Evolutionary conservation across 331 rosid species (phyloP).

Genomic region (Rhamnella rubrinervis): DNA sequence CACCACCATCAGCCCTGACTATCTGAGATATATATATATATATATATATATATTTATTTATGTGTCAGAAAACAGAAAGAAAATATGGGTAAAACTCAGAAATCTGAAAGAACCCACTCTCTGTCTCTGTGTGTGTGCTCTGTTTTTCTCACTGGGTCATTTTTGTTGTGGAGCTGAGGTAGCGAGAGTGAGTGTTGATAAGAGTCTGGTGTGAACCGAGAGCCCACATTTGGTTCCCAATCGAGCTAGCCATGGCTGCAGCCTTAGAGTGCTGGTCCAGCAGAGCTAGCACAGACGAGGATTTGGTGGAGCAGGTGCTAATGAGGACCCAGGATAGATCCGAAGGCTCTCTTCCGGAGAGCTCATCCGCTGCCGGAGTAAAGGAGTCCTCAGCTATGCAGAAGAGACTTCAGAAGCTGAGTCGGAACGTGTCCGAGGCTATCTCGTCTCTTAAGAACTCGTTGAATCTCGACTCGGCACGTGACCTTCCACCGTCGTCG

Average conservation of each 20-base stretch:
- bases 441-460: slow-evolving; percentile 73
- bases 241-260: slow-evolving; percentile 56
- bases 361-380: slow-evolving; percentile 30
- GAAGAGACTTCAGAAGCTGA: slow-evolving; percentile 68
- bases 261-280: slow-evolving; percentile 97
- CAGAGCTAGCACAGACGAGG: slow-evolving; percentile 69
- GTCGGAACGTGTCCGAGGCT: slow-evolving; percentile 80
- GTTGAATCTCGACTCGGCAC: slow-evolving; percentile 61
- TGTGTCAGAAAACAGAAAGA: slow-evolving; percentile 6
- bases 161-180: background rate
- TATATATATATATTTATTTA: background rate
- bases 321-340: slow-evolving; percentile 82
- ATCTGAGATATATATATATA: background rate
- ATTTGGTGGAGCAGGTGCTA: slow-evolving; percentile 75
- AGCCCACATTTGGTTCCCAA: background rate
- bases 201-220: background rate
- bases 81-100: slow-evolving; percentile 25
- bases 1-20: slow-evolving; percentile 7
- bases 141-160: background rate
- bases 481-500: slow-evolving; percentile 38
- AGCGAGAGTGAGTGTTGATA: background rate
- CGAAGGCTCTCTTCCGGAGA: slow-evolving; percentile 47
- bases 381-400: slow-evolving; percentile 81
- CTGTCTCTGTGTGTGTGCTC: slow-evolving; percentile 4
- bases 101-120: slow-evolving; percentile 25